Base-by-base conservation (phyloP, 2,329 filamentous ascomycete genomes). In the Penicillium sclerotigenum region DNA sequence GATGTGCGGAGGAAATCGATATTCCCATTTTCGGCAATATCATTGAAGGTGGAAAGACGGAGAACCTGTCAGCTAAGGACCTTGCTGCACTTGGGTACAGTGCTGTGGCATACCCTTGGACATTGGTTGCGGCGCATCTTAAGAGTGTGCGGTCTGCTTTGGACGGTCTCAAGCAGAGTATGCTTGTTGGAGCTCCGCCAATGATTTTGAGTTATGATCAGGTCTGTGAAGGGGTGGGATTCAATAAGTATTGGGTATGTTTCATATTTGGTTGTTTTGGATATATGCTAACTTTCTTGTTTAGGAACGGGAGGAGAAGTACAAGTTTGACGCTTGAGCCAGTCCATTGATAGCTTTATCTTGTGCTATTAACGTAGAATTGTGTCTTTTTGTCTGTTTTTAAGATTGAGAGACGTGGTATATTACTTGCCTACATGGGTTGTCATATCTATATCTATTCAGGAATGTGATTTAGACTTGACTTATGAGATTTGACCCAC, bases 191-290 rank as follows among this genome's bases (percentile, higher is more conserved):
- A 0, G 68, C 69, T 20, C 78, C 78, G 1, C 75, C 76, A 1
- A 73, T 71, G 59, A 75, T 80, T 40, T 57, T 80, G 28, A 71
- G 71, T 0, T 79, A 77, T 52, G 64, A 64, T 0, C 75, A 81
- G 45, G 76, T 80, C 0, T 79, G 75, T 36, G 72, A 37, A 10
- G 34, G 77, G 11, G 77, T 80, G 20, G 77, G 78, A 0, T 80
- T 80, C 51, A 73, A 74, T 43, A 72, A 76, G 29, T 78, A 78
- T 54, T 77, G 71, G 69, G 70, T 71, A 56, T 48, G 67, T 64
- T 37, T 33, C 10, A 3, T 45, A 9, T 9, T 11, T 20, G 31
- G 7, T 31, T 20, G 0, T 51, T 42, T 18, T n/a, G 13, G 10
- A 29, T 6, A n/a, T 42, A 46, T 9, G 31, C 55, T 55, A 24